These are phyloP conservation scores for Geotrichum restrictum DNA, from an alignment of 1,139 yeast genomes.

Conservation along the genomic window DNA sequence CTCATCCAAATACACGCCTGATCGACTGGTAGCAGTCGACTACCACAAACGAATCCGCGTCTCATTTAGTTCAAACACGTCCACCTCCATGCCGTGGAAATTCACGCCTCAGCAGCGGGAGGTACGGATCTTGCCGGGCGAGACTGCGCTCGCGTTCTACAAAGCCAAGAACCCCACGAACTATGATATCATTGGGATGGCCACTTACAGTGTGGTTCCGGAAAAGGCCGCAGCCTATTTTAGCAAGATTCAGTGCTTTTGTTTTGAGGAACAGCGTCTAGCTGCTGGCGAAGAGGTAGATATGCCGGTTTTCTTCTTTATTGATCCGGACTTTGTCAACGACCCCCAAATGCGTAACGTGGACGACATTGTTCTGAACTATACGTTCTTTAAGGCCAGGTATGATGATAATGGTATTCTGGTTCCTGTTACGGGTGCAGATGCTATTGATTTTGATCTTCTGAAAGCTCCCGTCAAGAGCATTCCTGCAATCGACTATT, in stretches of 20 bases:
- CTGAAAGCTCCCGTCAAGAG: constrained; percentile 1
- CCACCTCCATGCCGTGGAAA: constrained; percentile 91
- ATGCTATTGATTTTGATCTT: constrained; percentile 6
- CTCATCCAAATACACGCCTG: constrained; percentile 71
- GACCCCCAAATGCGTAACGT: constrained; percentile 92
- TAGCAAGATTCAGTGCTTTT: constrained; percentile 94
- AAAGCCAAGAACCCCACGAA: constrained; percentile 82
- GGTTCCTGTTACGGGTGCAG: constrained; percentile 16
- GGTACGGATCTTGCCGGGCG: constrained; percentile 93
- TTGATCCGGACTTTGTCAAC: constrained; percentile 94
- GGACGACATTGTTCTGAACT: constrained; percentile 85
- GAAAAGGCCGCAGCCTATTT: constrained; percentile 95
- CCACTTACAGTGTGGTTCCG: constrained; percentile 93
- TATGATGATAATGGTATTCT: constrained; percentile 27
- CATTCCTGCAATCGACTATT: constrained; percentile 5
- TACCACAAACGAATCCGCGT: constrained; percentile 76
- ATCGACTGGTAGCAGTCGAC: constrained; percentile 82
- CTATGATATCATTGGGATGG: constrained; percentile 95
- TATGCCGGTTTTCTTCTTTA: constrained; percentile 97
- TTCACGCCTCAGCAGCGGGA: constrained; percentile 93
- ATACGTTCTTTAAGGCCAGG: constrained; percentile 68
- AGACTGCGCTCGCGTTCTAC: constrained; percentile 94
- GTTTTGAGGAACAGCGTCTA: constrained; percentile 93
- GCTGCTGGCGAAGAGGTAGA: constrained; percentile 97
- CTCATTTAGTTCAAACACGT: constrained; percentile 86